A percentile compares a stretch with the other conserved stretches of the same genome.
These are phyloP conservation scores for Castanea sativa DNA, from an alignment of 306 rosid species.

Conservation along the genomic window DNA sequence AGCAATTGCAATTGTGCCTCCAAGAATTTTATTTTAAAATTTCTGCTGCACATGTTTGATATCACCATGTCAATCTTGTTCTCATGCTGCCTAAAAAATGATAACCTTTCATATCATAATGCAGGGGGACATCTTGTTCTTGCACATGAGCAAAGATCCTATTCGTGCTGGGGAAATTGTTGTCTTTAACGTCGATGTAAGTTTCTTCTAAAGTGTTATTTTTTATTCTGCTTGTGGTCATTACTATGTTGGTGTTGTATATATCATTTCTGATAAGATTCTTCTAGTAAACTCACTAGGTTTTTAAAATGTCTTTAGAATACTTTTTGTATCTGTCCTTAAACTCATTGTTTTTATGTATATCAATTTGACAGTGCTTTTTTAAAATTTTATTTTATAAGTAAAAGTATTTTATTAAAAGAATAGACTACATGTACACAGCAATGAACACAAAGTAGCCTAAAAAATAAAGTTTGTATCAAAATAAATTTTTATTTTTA, in stretches of 20 bases:
- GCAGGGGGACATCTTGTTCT: slow-evolving; percentile 91
- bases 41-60: not conserved
- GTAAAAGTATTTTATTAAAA: too few species aligned
- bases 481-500: too few species aligned
- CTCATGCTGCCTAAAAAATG: slow-evolving; percentile 10
- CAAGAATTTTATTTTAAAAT: not conserved
- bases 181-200: slow-evolving; percentile 87
- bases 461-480: too few species aligned
- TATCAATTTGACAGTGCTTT: too few species aligned
- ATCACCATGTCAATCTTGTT: not conserved
- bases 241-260: not conserved
- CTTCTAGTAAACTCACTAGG: not conserved
- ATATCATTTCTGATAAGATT: not conserved
- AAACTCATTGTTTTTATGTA: too few species aligned
- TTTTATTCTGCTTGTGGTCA: not conserved
- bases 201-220: slow-evolving; percentile 17
- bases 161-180: slow-evolving; percentile 98
- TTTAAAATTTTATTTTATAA: too few species aligned
- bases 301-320: not conserved
- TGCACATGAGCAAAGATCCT: slow-evolving; percentile 90
- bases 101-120: slow-evolving; percentile 7
- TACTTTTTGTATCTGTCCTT: not conserved
- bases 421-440: too few species aligned
- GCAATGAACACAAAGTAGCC: too few species aligned
- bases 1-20: not conserved